These are phyloP conservation scores for Kodamaea restingae DNA, from an alignment of 805 yeast species.

Conservation along the genomic window DNA sequence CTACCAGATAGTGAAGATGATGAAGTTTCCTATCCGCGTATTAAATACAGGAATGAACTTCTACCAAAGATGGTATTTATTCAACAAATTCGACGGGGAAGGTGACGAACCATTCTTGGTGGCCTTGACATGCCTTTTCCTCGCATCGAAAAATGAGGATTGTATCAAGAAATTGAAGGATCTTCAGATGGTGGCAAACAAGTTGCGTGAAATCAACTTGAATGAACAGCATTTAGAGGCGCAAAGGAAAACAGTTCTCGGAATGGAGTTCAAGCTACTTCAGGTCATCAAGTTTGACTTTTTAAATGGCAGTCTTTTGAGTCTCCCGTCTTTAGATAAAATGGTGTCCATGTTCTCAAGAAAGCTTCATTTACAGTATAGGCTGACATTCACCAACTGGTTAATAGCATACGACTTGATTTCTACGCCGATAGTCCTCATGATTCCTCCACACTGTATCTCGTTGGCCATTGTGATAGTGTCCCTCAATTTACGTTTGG, in stretches of 20 bases:
- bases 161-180: conserved; percentile 73
- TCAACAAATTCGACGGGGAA: conserved; percentile 47
- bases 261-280: conserved; percentile 65
- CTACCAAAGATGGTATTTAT: conserved; percentile 66
- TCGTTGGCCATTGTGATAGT: conserved; percentile 66
- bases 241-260: conserved; percentile 53
- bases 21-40: conserved; percentile 68
- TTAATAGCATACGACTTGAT: conserved; percentile 68
- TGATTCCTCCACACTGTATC: conserved; percentile 70
- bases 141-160: conserved; percentile 79
- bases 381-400: conserved; percentile 62
- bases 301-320: conserved; percentile 43
- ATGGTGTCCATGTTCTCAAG: conserved; percentile 60
- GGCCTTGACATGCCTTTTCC: conserved; percentile 63
- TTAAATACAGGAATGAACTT: conserved; percentile 67
- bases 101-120: conserved; percentile 49
- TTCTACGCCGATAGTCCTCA: conserved; percentile 63
- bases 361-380: conserved; percentile 42
- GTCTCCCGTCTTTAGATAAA: conserved; percentile 50
- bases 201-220: conserved; percentile 26
- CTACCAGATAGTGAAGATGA: conserved; percentile 46
- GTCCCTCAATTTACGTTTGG: conserved; percentile 47
- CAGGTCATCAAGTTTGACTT: conserved; percentile 81
- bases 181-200: conserved; percentile 49
- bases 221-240: conserved; percentile 37